phyloP scores from a whole-genome alignment of 257 asterid species.

The Petunia secreta region DNA sequence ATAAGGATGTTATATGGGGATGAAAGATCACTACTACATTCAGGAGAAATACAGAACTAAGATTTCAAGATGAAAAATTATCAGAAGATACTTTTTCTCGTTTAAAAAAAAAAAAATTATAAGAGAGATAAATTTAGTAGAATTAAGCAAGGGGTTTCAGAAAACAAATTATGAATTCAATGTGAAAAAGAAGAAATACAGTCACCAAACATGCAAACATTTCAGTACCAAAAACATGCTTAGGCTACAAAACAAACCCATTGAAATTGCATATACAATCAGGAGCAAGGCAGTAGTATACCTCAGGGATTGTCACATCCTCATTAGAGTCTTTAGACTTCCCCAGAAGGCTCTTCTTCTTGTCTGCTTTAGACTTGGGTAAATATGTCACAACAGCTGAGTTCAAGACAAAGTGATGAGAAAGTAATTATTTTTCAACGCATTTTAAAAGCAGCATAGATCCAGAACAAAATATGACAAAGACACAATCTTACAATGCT shows the following conservation, averaged over 20 bases:
- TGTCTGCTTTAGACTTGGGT: slow-evolving; percentile 78
- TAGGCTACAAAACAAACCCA: neutral
- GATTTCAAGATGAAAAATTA: no score
- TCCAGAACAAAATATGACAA: neutral
- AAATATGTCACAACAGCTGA: slow-evolving; percentile 79
- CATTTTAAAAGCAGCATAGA: neutral
- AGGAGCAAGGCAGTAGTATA: neutral
- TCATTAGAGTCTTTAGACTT: slow-evolving; percentile 46
- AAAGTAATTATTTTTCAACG: no score
- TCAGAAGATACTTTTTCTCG: no score
- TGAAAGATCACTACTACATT: neutral
- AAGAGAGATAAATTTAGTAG: no score
- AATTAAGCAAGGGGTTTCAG: no score
- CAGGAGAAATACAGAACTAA: neutral
- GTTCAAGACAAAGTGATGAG: slow-evolving; percentile 22
- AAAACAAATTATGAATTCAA: no score
- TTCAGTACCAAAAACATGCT: neutral
- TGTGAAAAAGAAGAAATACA: no score
- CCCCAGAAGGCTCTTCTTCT: slow-evolving; percentile 83
- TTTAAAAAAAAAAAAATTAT: neutral
- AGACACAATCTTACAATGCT: slow-evolving; percentile 59
- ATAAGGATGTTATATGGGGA: neutral
- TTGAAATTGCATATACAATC: neutral
- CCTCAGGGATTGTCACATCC: slow-evolving; percentile 35
- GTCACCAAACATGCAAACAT: no score